Percentiles rank a stretch among this genome's conserved stretches.
phyloP scores from a whole-genome alignment of 768 basidiomycete species.

The Cystobasidium tubakii region DNA sequence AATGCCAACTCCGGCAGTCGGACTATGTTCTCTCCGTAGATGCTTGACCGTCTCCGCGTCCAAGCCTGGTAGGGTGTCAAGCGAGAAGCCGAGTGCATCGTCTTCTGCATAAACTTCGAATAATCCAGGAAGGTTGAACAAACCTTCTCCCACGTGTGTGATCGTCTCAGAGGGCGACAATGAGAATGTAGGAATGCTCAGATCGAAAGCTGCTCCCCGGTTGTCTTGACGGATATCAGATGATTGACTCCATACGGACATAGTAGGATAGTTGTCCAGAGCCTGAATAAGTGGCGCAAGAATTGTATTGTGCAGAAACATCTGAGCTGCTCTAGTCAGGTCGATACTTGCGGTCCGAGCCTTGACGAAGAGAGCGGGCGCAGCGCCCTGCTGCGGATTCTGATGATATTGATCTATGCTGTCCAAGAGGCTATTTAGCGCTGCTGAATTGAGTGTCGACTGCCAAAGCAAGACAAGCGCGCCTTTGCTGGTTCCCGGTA shows the following conservation, averaged over 20 bases:
- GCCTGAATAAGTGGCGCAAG: slow-evolving; percentile 72
- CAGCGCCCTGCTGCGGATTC: neutral
- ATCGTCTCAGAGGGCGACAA: slow-evolving; percentile 82
- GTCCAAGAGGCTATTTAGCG: slow-evolving; percentile 62
- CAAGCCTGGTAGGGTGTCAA: slow-evolving; percentile 71
- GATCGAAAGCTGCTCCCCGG: slow-evolving; percentile 51
- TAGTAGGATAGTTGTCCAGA: slow-evolving; percentile 64
- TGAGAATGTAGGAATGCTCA: slow-evolving; percentile 83
- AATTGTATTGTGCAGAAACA: slow-evolving; percentile 72
- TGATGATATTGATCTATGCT: slow-evolving; percentile 43
- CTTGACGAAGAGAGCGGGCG: slow-evolving; percentile 40
- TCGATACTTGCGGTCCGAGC: slow-evolving; percentile 39
- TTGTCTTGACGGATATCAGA: slow-evolving; percentile 55
- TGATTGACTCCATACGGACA: slow-evolving; percentile 60
- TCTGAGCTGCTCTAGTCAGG: slow-evolving; percentile 59
- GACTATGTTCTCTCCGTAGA: slow-evolving; percentile 13
- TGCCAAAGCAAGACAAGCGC: slow-evolving; percentile 67
- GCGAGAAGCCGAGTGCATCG: slow-evolving; percentile 78
- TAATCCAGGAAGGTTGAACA: slow-evolving; percentile 82
- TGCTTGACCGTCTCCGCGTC: slow-evolving; percentile 51
- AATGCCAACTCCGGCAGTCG: neutral
- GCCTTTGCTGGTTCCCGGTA: slow-evolving; percentile 60
- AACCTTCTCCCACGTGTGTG: slow-evolving; percentile 83
- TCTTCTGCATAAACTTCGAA: slow-evolving; percentile 88
- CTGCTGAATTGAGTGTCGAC: slow-evolving; percentile 74